Evolutionary conservation across 2,329 filamentous ascomycete genomes (phyloP), one percentile per base, ranked within the genome.

Genomic region (Epichloe hybrida): DNA sequence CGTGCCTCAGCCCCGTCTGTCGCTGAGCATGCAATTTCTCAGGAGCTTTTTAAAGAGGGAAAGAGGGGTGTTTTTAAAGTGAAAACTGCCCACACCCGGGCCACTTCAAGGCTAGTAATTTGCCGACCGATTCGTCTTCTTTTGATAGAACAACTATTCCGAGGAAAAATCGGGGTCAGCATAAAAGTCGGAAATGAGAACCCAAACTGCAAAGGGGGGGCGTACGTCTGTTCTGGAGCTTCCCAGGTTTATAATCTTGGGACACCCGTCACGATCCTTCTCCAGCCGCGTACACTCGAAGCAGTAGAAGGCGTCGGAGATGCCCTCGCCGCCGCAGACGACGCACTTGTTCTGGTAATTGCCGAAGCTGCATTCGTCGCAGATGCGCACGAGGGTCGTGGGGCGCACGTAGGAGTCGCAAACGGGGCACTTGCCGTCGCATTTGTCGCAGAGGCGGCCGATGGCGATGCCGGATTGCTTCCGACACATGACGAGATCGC

Each of bases 291-390:
- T 98, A 68, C 93, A 98, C 71, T 98, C 93, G 65, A 97, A 97
- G 75, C 93, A 98, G 74, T 98, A 98, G 70, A 97, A 97, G 47
- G 93, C 93, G 67, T 98, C 93, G 36, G 86, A 93, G 66, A 98
- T 98, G 34, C 93, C 93, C 72, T 97, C 93, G 61, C 93, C 93
- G 66, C 93, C 93, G 70, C 93, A 98, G 42, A 98, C 93, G 59
- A 98, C 89, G 67, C 93, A 98, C 71, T 98, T 98, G 75, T 98
- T 98, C 73, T 97, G 93, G 75, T 96, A 98, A 77, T 98, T 98
- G 65, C 93, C 93, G 69, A 98, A 98, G 66, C 87, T 90, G 77
- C 93, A 98, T 73, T 98, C 93, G 74, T 98, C 93, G 76, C 93
- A 98, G 73, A 98, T 97, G 64, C 91, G 88, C 54, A 95, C 93